phyloP scores from a whole-genome alignment of 2,329 filamentous ascomycete species.

The Davidsoniella neocaledoniae region DNA sequence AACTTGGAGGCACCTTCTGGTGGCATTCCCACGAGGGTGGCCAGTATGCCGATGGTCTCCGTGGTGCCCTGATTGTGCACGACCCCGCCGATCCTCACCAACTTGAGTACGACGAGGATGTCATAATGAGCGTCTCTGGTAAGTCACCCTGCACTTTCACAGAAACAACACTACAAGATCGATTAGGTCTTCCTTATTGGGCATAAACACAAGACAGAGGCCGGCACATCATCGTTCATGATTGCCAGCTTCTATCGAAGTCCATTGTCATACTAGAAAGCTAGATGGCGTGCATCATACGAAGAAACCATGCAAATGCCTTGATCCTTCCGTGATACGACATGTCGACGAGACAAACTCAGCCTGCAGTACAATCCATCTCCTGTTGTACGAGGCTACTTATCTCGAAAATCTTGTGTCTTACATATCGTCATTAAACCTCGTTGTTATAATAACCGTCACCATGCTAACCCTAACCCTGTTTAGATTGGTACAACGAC shows the following conservation, averaged over 20 bases:
- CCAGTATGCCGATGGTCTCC: conserved; percentile 41
- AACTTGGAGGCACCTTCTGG: conserved; percentile 30
- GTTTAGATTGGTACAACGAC: conserved; percentile 40
- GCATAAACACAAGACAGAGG: not conserved
- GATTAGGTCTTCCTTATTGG: too few species aligned
- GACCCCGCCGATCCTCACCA: conserved; percentile 31
- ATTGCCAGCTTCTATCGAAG: too few species aligned
- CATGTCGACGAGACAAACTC: too few species aligned
- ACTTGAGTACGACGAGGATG: conserved; percentile 32
- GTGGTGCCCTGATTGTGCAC: conserved; percentile 36
- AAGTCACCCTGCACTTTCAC: not conserved
- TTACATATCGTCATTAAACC: not conserved
- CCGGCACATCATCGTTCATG: too few species aligned
- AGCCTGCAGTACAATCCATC: too few species aligned
- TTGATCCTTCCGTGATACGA: too few species aligned
- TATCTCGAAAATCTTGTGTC: too few species aligned
- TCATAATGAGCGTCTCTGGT: conserved; percentile 32
- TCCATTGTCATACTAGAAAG: too few species aligned
- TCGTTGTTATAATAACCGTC: not conserved
- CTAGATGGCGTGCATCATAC: too few species aligned
- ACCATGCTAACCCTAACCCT: not conserved
- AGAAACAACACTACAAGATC: too few species aligned
- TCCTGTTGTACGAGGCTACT: too few species aligned
- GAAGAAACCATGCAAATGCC: too few species aligned
- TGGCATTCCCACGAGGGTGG: conserved; percentile 21